Evolutionary conservation across 495 filamentous ascomycete species (phyloP).

Genomic region (Penicillium silybi): DNA sequence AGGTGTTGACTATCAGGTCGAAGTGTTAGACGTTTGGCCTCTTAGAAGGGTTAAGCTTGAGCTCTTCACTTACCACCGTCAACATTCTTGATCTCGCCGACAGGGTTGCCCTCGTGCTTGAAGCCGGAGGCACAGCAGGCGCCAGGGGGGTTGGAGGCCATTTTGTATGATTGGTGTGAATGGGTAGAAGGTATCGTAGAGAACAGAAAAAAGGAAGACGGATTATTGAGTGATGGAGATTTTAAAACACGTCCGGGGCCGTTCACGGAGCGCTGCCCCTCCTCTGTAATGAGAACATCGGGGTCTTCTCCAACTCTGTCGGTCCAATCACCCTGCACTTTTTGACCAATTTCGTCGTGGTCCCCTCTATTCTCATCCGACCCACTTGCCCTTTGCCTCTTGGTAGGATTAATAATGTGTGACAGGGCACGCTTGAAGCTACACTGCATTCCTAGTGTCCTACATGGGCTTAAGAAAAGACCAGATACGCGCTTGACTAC

Average conservation of each 20-base stretch:
- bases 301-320: not conserved
- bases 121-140: constrained; percentile 55
- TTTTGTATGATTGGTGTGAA: constrained; percentile 23
- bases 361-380: not conserved
- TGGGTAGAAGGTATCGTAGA: not conserved
- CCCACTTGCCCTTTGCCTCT: constrained; percentile 2
- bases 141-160: constrained; percentile 56
- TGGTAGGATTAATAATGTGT: constrained; percentile 1
- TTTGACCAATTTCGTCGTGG: not conserved
- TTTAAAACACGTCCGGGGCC: not conserved
- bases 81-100: constrained; percentile 40
- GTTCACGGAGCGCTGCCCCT: not conserved
- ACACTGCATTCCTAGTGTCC: not conserved
- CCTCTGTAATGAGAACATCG: not conserved
- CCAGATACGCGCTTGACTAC: no score
- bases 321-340: not conserved
- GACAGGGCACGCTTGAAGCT: not conserved
- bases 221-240: not conserved
- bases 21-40: not conserved
- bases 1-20: constrained; percentile 32
- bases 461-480: no score
- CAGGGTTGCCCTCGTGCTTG: constrained; percentile 43
- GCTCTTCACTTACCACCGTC: constrained; percentile 29
- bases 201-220: not conserved
- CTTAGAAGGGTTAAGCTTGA: constrained; percentile 45